phyloP scores from a whole-genome alignment of 2,329 filamentous ascomycete species.

The Emmonsia crescens region DNA sequence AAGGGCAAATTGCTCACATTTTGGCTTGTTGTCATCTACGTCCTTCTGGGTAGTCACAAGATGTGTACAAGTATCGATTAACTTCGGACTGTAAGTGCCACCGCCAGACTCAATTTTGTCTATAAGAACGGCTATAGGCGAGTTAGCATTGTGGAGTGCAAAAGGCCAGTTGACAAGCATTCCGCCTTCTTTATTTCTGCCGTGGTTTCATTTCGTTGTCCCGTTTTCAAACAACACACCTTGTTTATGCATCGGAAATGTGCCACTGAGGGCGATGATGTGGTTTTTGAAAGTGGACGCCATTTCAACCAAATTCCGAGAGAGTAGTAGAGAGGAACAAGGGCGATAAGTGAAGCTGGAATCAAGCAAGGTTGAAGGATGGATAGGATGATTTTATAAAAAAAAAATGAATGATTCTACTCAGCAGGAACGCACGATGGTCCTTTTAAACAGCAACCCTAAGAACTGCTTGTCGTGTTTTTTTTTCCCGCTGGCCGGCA shows the following conservation, averaged over 20 bases:
- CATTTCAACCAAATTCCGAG: slow-evolving; percentile 14
- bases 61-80: slow-evolving; percentile 28
- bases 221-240: slow-evolving; percentile 18
- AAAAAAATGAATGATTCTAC: background rate
- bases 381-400: background rate
- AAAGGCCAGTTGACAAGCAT: background rate
- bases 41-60: slow-evolving; percentile 29
- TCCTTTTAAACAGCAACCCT: background rate
- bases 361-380: background rate
- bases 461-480: background rate
- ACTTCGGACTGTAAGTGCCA: slow-evolving; percentile 22
- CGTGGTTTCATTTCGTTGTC: background rate
- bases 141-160: background rate
- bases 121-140: slow-evolving; percentile 21
- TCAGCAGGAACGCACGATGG: background rate
- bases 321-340: background rate
- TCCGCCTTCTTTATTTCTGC: background rate
- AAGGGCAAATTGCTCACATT: slow-evolving; percentile 20
- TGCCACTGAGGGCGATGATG: slow-evolving; percentile 49
- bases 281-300: slow-evolving; percentile 20
- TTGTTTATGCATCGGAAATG: slow-evolving; percentile 47
- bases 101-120: slow-evolving; percentile 24
- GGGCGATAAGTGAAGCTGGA: background rate
- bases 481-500: background rate
- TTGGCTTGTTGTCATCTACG: slow-evolving; percentile 25